phyloP scores from a whole-genome alignment of 306 rosid species.

The Clitoria ternatea region DNA sequence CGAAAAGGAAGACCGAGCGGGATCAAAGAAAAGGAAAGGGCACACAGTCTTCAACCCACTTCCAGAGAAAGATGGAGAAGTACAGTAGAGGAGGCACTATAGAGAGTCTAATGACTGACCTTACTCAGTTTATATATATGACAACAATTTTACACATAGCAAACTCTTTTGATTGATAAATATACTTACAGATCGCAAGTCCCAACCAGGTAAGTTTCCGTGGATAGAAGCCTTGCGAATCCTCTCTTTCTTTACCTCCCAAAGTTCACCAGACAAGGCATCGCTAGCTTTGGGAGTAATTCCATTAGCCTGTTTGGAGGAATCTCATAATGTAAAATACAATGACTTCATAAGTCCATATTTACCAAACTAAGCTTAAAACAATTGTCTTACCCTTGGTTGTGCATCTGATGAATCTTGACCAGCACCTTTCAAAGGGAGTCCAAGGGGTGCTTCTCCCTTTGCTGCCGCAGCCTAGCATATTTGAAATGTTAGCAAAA shows the following conservation, averaged over 20 bases:
- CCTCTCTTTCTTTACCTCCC: conserved; percentile 89
- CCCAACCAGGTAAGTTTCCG: conserved; percentile 84
- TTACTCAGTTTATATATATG: too few species aligned
- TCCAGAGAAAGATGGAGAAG: too few species aligned
- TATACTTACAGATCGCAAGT: conserved; percentile 83
- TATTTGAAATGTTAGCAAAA: conserved; percentile 25
- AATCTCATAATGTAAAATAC: conserved; percentile 8
- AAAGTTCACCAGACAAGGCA: conserved; percentile 96
- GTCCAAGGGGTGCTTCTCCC: conserved; percentile 97
- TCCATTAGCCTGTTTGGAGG: conserved; percentile 60
- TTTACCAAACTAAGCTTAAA: neutral
- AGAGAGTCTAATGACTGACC: too few species aligned
- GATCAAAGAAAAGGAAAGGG: too few species aligned
- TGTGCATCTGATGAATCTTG: conserved; percentile 85
- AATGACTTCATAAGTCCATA: conserved; percentile 11
- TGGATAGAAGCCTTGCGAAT: conserved; percentile 64
- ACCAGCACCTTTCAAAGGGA: conserved; percentile 94
- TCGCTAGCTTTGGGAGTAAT: conserved; percentile 74
- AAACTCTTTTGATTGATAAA: conserved; percentile 10
- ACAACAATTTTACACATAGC: too few species aligned
- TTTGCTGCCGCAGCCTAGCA: conserved; percentile 97
- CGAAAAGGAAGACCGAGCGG: too few species aligned
- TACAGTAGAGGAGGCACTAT: too few species aligned
- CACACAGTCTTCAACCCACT: too few species aligned
- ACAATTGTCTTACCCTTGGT: conserved; percentile 46